These are phyloP conservation scores for Colletotrichum incanum DNA, from an alignment of 2,329 filamentous ascomycete species.

Conservation along the genomic window DNA sequence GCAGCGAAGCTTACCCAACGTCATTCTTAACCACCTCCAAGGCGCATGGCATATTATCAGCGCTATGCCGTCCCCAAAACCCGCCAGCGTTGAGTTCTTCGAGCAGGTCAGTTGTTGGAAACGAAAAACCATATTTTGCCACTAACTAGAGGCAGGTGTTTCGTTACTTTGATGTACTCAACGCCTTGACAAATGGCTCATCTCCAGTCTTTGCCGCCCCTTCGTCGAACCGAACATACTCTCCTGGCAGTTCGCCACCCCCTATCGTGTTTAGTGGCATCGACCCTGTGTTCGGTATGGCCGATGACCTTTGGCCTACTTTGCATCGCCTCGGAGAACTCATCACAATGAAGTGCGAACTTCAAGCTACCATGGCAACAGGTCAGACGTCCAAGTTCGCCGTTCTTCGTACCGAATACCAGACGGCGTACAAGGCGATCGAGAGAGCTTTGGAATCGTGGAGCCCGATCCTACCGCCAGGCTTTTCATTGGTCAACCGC, in stretches of 20 bases:
- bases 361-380: constrained; percentile 23
- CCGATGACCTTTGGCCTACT: constrained; percentile 40
- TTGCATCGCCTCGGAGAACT: constrained; percentile 38
- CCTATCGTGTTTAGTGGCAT: neutral
- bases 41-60: constrained; percentile 38
- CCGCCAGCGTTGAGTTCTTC: constrained; percentile 36
- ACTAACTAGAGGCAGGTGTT: constrained; percentile 34
- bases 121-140: neutral
- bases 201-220: constrained; percentile 31
- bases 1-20: constrained; percentile 30
- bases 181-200: constrained; percentile 33
- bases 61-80: constrained; percentile 21
- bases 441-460: constrained; percentile 36
- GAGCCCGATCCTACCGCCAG: constrained; percentile 33
- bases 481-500: constrained; percentile 42
- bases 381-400: constrained; percentile 32
- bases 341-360: constrained; percentile 30
- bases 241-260: constrained; percentile 22
- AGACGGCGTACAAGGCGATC: constrained; percentile 33
- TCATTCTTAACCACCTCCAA: constrained; percentile 32
- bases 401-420: constrained; percentile 36
- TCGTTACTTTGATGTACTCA: constrained; percentile 42
- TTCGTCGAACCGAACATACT: constrained; percentile 20
- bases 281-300: constrained; percentile 33
- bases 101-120: constrained; percentile 21